A percentile compares a stretch with the other conserved stretches of the same genome.
phyloP scores from a whole-genome alignment of 768 basidiomycete genomes.

The Ramaria rubella region DNA sequence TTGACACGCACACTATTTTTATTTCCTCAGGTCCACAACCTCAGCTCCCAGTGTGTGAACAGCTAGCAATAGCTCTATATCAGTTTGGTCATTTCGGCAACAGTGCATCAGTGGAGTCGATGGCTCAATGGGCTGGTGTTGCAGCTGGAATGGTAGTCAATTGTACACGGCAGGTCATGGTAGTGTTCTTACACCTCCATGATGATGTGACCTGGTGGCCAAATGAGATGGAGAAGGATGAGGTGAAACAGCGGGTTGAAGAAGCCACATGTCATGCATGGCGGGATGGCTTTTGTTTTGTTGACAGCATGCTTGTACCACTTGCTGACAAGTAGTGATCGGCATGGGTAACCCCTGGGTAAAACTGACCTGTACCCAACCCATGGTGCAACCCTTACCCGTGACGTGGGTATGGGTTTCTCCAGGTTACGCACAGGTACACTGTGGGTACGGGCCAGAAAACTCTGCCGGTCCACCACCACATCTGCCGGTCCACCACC shows the following conservation, averaged over 20 bases:
- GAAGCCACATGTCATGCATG: slow-evolving; percentile 24
- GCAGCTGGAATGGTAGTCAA: slow-evolving; percentile 19
- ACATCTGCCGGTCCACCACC: no score
- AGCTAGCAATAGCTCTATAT: slow-evolving; percentile 26
- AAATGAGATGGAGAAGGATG: slow-evolving; percentile 10
- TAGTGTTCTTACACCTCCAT: slow-evolving; percentile 9
- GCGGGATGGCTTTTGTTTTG: slow-evolving; percentile 25
- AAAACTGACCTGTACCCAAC: no score
- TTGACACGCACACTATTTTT: slow-evolving; percentile 24
- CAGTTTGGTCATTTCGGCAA: slow-evolving; percentile 27
- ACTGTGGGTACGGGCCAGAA: no score
- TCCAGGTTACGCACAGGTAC: no score
- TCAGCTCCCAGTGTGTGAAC: slow-evolving; percentile 25
- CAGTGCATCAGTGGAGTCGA: slow-evolving; percentile 16
- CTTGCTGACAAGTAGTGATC: no score
- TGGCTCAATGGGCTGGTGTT: slow-evolving; percentile 24
- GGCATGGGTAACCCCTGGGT: no score
- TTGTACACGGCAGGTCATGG: slow-evolving; percentile 17
- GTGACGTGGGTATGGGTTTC: no score
- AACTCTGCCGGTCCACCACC: no score
- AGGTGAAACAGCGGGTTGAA: no score
- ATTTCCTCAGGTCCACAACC: no score
- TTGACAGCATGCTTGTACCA: slow-evolving; percentile 28
- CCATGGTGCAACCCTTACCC: no score
- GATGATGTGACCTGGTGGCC: not conserved